A percentile compares a stretch with the other conserved stretches of the same genome.
Conservation (phyloP, 257 asterid species). For the Ophiorrhiza pumila region DNA sequence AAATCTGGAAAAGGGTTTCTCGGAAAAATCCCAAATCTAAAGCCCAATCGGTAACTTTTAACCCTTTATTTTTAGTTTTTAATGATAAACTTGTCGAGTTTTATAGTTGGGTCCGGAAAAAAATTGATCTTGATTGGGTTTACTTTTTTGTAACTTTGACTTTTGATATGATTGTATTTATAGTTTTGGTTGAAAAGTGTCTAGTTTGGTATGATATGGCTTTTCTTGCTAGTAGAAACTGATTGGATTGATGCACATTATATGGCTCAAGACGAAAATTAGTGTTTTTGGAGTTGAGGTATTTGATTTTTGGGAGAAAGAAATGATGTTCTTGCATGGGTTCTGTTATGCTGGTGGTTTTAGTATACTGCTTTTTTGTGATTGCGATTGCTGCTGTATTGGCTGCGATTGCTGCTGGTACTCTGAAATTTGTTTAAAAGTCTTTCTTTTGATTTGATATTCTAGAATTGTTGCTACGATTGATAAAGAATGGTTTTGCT, state of each 20-base stretch:
- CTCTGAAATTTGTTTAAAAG: neutral
- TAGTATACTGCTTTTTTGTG: neutral
- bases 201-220: neutral
- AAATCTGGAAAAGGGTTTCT: conserved; percentile 6
- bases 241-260: neutral
- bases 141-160: no score
- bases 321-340: neutral
- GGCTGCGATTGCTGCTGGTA: neutral
- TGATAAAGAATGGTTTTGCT: neutral
- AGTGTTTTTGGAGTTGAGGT: neutral
- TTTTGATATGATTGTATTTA: neutral
- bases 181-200: neutral
- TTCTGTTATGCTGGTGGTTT: neutral
- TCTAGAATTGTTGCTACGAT: neutral
- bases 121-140: neutral
- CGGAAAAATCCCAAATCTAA: neutral
- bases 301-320: neutral
- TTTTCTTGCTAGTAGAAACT: neutral
- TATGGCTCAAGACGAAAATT: no score
- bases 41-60: neutral
- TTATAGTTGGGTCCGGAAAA: neutral
- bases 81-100: neutral
- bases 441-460: neutral
- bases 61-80: neutral
- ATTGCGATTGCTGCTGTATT: neutral